Evolutionary conservation across 1,284 basidiomycete genomes (phyloP).

Genomic region (Heterobasidion irregulare): DNA sequence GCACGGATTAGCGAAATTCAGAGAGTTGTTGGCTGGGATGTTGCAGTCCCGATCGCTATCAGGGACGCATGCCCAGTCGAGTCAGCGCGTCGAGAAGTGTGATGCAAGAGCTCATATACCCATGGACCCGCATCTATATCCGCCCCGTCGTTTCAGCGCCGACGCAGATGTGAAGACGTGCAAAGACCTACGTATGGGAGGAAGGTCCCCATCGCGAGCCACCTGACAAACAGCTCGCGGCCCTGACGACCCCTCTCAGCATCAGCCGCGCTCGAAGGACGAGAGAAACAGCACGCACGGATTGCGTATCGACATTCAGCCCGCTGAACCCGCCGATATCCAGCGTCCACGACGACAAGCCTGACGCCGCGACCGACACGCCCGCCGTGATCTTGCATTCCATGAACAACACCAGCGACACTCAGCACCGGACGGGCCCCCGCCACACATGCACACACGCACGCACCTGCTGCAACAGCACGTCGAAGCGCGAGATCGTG

Average conservation of each 20-base stretch:
- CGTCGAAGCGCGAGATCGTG: slow-evolving; percentile 26
- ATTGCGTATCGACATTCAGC: slow-evolving; percentile 25
- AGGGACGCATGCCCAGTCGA: background rate
- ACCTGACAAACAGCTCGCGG: slow-evolving; percentile 29
- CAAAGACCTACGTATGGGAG: slow-evolving; percentile 27
- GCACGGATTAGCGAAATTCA: slow-evolving; percentile 25
- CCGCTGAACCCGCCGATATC: slow-evolving; percentile 34
- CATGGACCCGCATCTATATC: slow-evolving; percentile 29
- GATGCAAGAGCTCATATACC: slow-evolving; percentile 16
- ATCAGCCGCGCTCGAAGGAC: background rate
- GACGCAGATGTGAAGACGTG: background rate
- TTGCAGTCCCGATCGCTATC: slow-evolving; percentile 24
- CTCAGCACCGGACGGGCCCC: no score
- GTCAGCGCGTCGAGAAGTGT: background rate
- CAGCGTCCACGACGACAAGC: slow-evolving; percentile 32
- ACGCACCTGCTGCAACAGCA: slow-evolving; percentile 24
- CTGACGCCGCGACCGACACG: slow-evolving; percentile 28
- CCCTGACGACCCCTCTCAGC: slow-evolving; percentile 15
- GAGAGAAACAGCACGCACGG: slow-evolving; percentile 12
- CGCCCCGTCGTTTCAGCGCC: background rate
- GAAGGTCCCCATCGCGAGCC: slow-evolving; percentile 32
- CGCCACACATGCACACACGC: no score
- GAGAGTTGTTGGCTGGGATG: slow-evolving; percentile 16
- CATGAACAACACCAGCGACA: no score
- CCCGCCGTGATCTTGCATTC: slow-evolving; percentile 20